Conservation (phyloP, 192 early-diverging fungal species). For the Backusella sp. region DNA sequence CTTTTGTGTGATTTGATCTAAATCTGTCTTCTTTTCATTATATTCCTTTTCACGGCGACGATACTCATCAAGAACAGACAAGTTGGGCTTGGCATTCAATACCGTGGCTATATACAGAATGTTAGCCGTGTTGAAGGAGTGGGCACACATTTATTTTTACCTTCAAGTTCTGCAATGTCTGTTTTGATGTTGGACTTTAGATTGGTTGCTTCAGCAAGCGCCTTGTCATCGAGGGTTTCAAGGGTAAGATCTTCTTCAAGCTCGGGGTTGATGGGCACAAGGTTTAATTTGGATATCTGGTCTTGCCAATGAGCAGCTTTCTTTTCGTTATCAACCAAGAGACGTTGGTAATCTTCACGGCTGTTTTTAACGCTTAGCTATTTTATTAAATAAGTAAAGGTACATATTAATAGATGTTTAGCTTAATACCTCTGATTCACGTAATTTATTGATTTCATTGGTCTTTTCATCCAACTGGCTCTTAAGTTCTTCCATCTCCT, state of each 20-base stretch:
- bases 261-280: constrained; percentile 54
- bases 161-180: constrained; percentile 73
- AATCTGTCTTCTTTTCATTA: constrained; percentile 63
- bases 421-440: constrained; percentile 57
- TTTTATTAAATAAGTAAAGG: constrained; percentile 21
- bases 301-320: constrained; percentile 56
- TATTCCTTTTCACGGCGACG: constrained; percentile 75
- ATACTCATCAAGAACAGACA: constrained; percentile 88
- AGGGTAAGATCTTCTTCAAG: constrained; percentile 48
- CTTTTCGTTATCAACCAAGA: constrained; percentile 55
- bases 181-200: constrained; percentile 57
- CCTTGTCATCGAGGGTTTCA: constrained; percentile 55
- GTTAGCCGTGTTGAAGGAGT: background rate
- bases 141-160: constrained; percentile 27
- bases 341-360: constrained; percentile 64
- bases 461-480: constrained; percentile 65
- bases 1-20: constrained; percentile 68
- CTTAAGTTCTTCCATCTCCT: constrained; percentile 64
- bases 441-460: constrained; percentile 62
- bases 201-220: constrained; percentile 60
- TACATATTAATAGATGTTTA: background rate
- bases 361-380: constrained; percentile 57
- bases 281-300: constrained; percentile 40
- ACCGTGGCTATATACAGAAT: constrained; percentile 25
- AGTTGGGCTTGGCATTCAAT: constrained; percentile 70